Base-by-base conservation (phyloP, 164 flowering plant species). In the Stephania yunnanensis region DNA sequence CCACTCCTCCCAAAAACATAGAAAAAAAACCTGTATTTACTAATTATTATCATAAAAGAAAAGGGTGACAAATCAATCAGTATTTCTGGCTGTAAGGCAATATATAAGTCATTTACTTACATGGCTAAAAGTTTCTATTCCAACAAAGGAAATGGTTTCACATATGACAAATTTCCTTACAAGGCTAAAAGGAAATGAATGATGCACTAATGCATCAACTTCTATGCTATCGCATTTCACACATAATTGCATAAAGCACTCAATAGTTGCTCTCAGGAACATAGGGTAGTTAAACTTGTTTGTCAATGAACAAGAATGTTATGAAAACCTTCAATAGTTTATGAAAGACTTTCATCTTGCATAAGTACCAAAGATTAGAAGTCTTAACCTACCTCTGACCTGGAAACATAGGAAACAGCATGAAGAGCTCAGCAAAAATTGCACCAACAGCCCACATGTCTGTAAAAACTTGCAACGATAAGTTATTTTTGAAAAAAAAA, bases 371-470 rank as follows among this genome's bases (percentile, higher is more conserved):
- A 70, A 10, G 58, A 46, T 12, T 46, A 11, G 22, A 11, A n/a
- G 22, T 1, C 25, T 5, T 9, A 31, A 17, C 3, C 42, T 78
- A 92, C 95, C 95, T 92, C 86, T 87, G 90, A 71, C 97, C 97
- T 42, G 97, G 95, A 50, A 91, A 92, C 64, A 92, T 86, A 53
- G 97, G 97, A 73, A 84, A 77, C 52, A 73, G 71, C 66, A 88
- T 91, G 86, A 89, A 92, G 81, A 92, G 90, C 78, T 92, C 97
- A 79, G 97, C 95, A 25, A 92, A 75, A 73, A 92, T 86, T 61
- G 95, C 92, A 55, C 97, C 97, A 82, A 90, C 84, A 7, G 97
- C 97, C 97, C 97, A 92, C 95, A 92, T 89, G 78, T 92, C 97
- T 92, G 94, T 25, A 78, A 52, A 53, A 19, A 17, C 8, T 19